These are phyloP conservation scores for Cystobasidium pallidum DNA, from an alignment of 1,284 basidiomycete species.

Conservation along the genomic window DNA sequence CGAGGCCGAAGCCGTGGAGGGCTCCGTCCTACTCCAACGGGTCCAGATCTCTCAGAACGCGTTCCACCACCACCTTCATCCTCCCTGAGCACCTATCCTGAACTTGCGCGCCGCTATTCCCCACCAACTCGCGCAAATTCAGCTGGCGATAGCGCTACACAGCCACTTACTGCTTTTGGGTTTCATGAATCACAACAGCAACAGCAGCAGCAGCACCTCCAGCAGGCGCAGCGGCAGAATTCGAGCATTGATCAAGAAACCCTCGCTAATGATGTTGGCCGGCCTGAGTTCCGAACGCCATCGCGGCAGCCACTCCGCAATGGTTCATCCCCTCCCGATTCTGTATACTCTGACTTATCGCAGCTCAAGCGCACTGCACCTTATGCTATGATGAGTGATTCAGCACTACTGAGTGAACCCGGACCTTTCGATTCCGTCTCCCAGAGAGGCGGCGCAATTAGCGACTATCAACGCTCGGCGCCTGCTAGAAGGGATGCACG, in stretches of 20 bases:
- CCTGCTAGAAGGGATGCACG: neutral
- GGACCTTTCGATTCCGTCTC: conserved; percentile 28
- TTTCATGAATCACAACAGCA: conserved; percentile 1
- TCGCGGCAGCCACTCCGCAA: neutral
- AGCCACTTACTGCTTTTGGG: neutral
- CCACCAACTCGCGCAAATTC: neutral
- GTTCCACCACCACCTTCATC: neutral
- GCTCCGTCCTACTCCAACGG: neutral
- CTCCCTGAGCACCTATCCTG: neutral
- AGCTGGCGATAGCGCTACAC: neutral
- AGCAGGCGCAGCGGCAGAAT: neutral
- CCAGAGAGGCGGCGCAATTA: conserved; percentile 7
- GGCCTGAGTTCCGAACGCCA: neutral
- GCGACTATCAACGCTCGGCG: neutral
- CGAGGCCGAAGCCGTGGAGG: neutral
- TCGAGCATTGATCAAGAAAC: conserved; percentile 2
- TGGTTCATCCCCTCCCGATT: conserved; percentile 6
- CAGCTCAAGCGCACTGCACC: conserved; percentile 25
- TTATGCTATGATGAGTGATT: conserved; percentile 29
- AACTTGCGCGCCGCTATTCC: neutral
- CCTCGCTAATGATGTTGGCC: neutral
- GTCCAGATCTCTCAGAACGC: neutral
- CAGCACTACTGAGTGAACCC: neutral
- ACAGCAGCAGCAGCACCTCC: conserved; percentile 8
- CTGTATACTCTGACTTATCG: conserved; percentile 25